These are phyloP conservation scores for Leishmania martiniquensis DNA, from an alignment of 208 protist species.

Conservation along the genomic window DNA sequence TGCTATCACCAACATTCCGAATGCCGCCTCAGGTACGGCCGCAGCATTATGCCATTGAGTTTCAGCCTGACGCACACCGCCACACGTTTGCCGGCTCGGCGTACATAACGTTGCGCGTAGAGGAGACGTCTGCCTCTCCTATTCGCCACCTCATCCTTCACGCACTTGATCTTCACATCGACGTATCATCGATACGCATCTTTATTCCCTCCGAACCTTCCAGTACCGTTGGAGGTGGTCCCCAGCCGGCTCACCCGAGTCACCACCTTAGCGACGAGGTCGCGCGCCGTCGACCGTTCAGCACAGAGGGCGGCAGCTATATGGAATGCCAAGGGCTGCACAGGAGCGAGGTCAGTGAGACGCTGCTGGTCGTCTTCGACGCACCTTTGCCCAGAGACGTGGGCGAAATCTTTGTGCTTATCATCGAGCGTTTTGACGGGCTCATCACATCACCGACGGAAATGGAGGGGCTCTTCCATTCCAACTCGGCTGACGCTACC, in stretches of 20 bases:
- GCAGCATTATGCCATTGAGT: conserved; percentile 48
- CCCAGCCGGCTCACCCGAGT: conserved; percentile 5
- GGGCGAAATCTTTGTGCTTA: conserved; percentile 39
- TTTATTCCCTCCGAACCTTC: background rate
- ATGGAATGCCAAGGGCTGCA: conserved; percentile 24
- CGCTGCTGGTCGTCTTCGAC: conserved; percentile 43
- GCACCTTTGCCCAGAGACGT: conserved; percentile 30
- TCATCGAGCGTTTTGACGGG: conserved; percentile 46
- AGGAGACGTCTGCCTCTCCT: conserved; percentile 9
- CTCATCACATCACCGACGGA: conserved; percentile 24
- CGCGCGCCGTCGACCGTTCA: background rate
- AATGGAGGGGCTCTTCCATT: conserved; percentile 48
- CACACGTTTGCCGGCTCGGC: conserved; percentile 31
- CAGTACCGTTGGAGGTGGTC: background rate
- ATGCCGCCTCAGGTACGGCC: conserved; percentile 36
- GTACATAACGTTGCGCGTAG: conserved; percentile 40
- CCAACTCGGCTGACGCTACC: conserved; percentile 27
- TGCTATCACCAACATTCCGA: conserved; percentile 30
- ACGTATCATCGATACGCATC: background rate
- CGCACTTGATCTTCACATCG: conserved; percentile 33
- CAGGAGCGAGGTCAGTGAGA: conserved; percentile 31
- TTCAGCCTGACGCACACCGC: conserved; percentile 28
- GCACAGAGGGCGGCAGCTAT: background rate
- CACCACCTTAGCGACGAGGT: background rate
- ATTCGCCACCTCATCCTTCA: conserved; percentile 42